These are phyloP conservation scores for Cytospora chrysosperma DNA, from an alignment of 2,329 filamentous ascomycete genomes.

Conservation along the genomic window DNA sequence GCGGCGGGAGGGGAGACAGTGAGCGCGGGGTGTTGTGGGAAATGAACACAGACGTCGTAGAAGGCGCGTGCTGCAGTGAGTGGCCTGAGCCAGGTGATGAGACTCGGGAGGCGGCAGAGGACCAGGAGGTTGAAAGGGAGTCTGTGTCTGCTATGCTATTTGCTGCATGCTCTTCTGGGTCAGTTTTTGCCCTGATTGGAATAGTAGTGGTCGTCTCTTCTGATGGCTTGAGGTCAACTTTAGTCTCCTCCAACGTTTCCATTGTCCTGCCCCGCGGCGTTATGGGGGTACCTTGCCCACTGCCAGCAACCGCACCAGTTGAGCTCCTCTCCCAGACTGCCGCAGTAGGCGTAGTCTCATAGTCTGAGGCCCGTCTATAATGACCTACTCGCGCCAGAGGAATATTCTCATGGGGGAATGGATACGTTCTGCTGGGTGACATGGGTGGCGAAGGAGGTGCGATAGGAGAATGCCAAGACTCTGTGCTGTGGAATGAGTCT, in stretches of 20 bases:
- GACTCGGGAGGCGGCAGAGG: slow-evolving; percentile 20
- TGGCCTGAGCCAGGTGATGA: slow-evolving; percentile 10
- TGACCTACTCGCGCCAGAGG: slow-evolving; percentile 34
- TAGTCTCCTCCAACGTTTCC: not conserved
- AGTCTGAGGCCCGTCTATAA: slow-evolving; percentile 35
- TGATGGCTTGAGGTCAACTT: not conserved
- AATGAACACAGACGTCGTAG: slow-evolving; percentile 51
- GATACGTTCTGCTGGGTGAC: slow-evolving; percentile 38
- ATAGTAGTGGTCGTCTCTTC: not conserved
- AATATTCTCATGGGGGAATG: slow-evolving; percentile 42
- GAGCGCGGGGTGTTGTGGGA: slow-evolving; percentile 47
- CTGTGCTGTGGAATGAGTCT: slow-evolving; percentile 55
- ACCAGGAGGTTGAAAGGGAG: slow-evolving; percentile 30
- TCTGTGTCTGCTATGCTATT: slow-evolving; percentile 21
- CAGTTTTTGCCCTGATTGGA: not conserved
- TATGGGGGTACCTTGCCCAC: slow-evolving; percentile 11
- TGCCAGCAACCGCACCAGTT: slow-evolving; percentile 26
- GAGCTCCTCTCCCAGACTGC: slow-evolving; percentile 33
- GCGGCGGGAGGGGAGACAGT: slow-evolving; percentile 66
- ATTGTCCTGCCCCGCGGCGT: slow-evolving; percentile 11
- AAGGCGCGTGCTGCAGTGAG: slow-evolving; percentile 49
- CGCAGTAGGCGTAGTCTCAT: slow-evolving; percentile 36
- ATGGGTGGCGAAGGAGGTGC: slow-evolving; percentile 45
- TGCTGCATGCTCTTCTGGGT: not conserved
- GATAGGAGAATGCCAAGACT: slow-evolving; percentile 51